phyloP scores from a whole-genome alignment of 1,284 basidiomycete genomes.

The Ceratobasidium sp. region DNA sequence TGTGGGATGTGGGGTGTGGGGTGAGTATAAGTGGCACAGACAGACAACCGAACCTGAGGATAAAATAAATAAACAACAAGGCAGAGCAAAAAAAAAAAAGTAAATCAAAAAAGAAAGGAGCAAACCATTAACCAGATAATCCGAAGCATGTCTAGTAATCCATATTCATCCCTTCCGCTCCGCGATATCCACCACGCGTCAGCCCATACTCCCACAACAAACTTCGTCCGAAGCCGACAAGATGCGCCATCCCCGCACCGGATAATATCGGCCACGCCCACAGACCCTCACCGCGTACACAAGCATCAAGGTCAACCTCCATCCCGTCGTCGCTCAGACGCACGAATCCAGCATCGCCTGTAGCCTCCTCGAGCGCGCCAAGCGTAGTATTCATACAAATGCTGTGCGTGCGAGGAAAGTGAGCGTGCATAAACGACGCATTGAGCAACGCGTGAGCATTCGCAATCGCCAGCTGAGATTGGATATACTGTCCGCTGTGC shows the following conservation, averaged over 20 bases:
- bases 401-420: constrained; percentile 13
- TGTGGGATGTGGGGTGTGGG: background rate
- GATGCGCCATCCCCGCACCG: constrained; percentile 40
- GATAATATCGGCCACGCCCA: constrained; percentile 41
- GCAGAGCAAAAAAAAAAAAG: constrained; percentile 9
- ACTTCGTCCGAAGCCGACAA: constrained; percentile 41
- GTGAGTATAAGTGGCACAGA: background rate
- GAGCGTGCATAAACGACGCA: constrained; percentile 28
- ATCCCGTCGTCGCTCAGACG: constrained; percentile 35
- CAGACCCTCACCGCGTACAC: constrained; percentile 38
- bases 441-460: constrained; percentile 22
- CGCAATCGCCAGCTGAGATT: constrained; percentile 2
- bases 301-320: constrained; percentile 39
- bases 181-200: constrained; percentile 29
- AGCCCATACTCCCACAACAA: constrained; percentile 39
- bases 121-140: background rate
- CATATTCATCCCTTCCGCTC: constrained; percentile 2
- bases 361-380: constrained; percentile 18
- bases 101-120: constrained; percentile 18
- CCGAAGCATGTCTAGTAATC: constrained; percentile 8
- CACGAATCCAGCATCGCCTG: constrained; percentile 29
- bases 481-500: constrained; percentile 12
- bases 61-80: constrained; percentile 28
- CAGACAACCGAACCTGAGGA: background rate
- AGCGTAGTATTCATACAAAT: constrained; percentile 4